Evolutionary conservation across 208 protist genomes (phyloP), one percentile per base, ranked within the genome.

Genomic region (Angomonas ambiguus): DNA sequence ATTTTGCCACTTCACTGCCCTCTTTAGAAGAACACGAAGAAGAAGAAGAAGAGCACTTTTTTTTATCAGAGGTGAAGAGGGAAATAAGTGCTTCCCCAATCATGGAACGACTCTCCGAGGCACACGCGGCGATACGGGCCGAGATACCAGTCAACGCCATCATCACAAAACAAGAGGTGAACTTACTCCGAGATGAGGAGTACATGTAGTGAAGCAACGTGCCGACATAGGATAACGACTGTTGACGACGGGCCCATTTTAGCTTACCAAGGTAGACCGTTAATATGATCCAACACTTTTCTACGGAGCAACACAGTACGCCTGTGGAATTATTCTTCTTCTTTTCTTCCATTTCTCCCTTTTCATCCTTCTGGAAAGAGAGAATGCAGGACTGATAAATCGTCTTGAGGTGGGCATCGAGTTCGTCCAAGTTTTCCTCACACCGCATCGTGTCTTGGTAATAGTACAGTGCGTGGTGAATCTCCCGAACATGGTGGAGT

Each of bases 121-220:
- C 81, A 5, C 72, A 64, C 38, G 63, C 68, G 31, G 70, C 65
- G 38, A 84, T 74, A n/a, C 72, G 69, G 22, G 82, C 71, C 0
- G 79, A 70, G 34, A 86, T 27, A 27, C 74, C 71, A 10, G 82
- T 88, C 33, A 86, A 62, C 28, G 63, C 32, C 32, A 67, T 63
- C 42, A 88, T 71, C 76, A 88, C 62, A 24, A 61, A 41, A 34
- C 62, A 79, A 8, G 82, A 80, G 1, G 69, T 35, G 4, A 80
- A 1, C 62, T 84, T 83, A 2, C 64, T 55, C 1, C 45, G 49
- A 1, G 77, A 79, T n/a, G 74, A 72, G 38, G 74, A 61, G 68
- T 85, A 87, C 61, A 88, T 69, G 73, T 85, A 92, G 48, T 51
- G 73, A 27, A 78, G 74, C 6, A 92, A 67, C 64, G 68, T 78